Base-by-base conservation (phyloP, 176 grass and related monocot genomes). In the Oryza glumipatula region DNA sequence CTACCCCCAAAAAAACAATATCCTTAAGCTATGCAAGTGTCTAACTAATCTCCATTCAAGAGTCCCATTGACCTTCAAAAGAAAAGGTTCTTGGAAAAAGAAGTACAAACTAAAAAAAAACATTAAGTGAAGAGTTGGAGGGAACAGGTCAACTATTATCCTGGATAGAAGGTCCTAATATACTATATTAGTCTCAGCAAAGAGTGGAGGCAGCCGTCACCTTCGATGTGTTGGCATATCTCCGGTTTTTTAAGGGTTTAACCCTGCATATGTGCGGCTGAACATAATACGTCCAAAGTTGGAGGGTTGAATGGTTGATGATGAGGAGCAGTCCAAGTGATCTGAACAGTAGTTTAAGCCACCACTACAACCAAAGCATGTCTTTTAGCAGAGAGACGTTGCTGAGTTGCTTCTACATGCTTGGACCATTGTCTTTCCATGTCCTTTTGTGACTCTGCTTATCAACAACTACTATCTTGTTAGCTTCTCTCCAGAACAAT, bases 111-210 rank as follows among this genome's bases (percentile, higher is more conserved):
- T 52, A 49, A n/a, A 33, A n/a, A n/a, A n/a, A 17, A 39, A 67
- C 58, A 56, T 7, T 15, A 6, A 24, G 22, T 73, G 1, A 9
- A 49, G 3, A 69, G 32, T 5, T 44, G 0, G 64, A 76, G 80
- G 83, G 73, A 86, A 33, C 88, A 63, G 47, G 88, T 86, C 84
- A 90, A 68, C 79, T 49, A 49, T 86, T 73, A 90, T 90, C 88
- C 73, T 44, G 44, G 3, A 36, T 21, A 32, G 6, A 49, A 82
- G 67, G 83, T 78, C 73, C 67, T 72, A 72, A 43, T 36, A 66
- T 85, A 65, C 26, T 10, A 64, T 60, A 45, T 9, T 63, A 68
- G 2, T 79, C 13, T 2, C 32, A 30, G 21, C 46, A 46, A 33
- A 21, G 72, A 79, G 68, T 80, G 60, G 73, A 78, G 45, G 73